Evolutionary conservation across 2,329 filamentous ascomycete genomes (phyloP).

Genomic region (Pseudogymnoascus sp.): DNA sequence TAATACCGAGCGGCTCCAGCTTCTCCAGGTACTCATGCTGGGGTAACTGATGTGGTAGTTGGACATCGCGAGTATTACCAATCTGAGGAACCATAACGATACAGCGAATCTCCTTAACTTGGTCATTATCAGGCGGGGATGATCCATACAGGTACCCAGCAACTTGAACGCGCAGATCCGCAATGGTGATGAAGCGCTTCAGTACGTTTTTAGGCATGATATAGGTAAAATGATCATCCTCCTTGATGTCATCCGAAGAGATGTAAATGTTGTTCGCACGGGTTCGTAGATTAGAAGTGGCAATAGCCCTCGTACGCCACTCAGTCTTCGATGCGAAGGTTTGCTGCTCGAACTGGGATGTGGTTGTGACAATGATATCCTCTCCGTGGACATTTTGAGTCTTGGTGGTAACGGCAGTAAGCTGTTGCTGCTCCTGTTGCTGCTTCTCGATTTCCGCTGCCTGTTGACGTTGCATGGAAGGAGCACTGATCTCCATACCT

Average conservation of each 20-base stretch:
- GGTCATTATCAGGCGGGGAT: conserved; percentile 87
- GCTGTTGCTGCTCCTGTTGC: conserved; percentile 90
- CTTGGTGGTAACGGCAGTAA: conserved; percentile 96
- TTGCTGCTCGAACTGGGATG: conserved; percentile 95
- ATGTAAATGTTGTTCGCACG: conserved; percentile 98
- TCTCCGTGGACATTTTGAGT: conserved; percentile 96
- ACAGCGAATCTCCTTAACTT: conserved; percentile 93
- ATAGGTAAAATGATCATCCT: conserved; percentile 76
- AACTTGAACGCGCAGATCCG: conserved; percentile 92
- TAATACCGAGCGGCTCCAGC: conserved; percentile 87
- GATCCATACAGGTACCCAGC: conserved; percentile 92
- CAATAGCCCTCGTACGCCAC: conserved; percentile 94
- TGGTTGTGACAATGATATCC: conserved; percentile 97
- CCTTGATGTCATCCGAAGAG: conserved; percentile 85
- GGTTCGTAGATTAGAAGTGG: conserved; percentile 89
- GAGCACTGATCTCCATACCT: conserved; percentile 98
- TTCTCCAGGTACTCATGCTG: conserved; percentile 83
- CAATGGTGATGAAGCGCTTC: conserved; percentile 96
- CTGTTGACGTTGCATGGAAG: conserved; percentile 96
- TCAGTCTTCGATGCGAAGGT: conserved; percentile 98
- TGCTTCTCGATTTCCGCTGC: conserved; percentile 99
- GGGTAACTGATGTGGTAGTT: conserved; percentile 81
- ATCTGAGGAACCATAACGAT: conserved; percentile 98
- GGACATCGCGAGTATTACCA: conserved; percentile 84
- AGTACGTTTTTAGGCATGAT: conserved; percentile 99